These are phyloP conservation scores for Punctularia strigosozonata DNA, from an alignment of 768 basidiomycete species.

Conservation along the genomic window DNA sequence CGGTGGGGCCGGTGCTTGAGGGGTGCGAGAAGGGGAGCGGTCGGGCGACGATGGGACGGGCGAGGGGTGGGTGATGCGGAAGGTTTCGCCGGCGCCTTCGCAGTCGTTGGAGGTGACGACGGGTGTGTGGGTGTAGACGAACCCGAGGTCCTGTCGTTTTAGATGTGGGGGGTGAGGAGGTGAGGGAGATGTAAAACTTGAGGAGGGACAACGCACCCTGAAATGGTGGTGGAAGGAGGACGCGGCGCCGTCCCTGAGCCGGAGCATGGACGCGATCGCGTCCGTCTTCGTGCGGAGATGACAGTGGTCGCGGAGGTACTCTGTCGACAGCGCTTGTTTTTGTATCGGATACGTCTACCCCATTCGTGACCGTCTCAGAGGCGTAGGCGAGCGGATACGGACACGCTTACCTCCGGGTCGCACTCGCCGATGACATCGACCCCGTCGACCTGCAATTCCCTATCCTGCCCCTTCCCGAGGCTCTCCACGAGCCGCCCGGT, in stretches of 20 bases:
- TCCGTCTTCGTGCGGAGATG: conserved; percentile 83
- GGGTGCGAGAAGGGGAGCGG: conserved; percentile 8
- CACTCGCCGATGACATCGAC: conserved; percentile 43
- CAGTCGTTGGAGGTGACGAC: conserved; percentile 87
- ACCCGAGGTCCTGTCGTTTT: conserved; percentile 64
- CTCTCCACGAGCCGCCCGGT: conserved; percentile 33
- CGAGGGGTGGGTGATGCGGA: conserved; percentile 44
- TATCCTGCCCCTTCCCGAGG: conserved; percentile 36
- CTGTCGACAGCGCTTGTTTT: conserved; percentile 69
- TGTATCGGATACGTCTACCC: conserved; percentile 89
- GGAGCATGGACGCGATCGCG: conserved; percentile 59
- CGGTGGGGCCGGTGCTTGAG: conserved; percentile 8
- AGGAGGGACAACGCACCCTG: conserved; percentile 34
- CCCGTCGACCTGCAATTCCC: conserved; percentile 38
- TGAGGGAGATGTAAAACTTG: no score
- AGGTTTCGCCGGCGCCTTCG: conserved; percentile 93
- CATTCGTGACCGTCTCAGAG: no score
- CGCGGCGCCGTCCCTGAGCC: conserved; percentile 50
- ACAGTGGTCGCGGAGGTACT: conserved; percentile 75
- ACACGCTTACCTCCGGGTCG: conserved; percentile 45
- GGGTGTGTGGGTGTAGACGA: conserved; percentile 72
- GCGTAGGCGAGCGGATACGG: no score
- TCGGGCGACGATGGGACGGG: conserved; percentile 7
- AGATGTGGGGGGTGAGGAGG: no score
- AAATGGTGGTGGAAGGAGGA: conserved; percentile 57